Conservation (phyloP, 495 filamentous ascomycete species). For the Penicillium mononematosum region DNA sequence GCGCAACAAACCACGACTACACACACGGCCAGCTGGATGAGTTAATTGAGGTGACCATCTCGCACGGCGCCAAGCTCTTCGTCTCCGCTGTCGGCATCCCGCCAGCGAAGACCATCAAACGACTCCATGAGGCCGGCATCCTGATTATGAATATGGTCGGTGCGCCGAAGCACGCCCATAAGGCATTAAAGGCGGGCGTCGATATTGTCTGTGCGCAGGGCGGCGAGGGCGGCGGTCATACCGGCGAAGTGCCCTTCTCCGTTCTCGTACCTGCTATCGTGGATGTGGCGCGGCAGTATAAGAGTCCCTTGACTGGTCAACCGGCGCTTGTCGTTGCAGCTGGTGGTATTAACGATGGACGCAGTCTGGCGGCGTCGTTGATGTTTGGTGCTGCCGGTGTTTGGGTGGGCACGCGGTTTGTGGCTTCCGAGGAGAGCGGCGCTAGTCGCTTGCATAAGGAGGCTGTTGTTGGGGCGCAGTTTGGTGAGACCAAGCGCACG, state of each 20-base stretch:
- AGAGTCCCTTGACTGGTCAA: slow-evolving; percentile 52
- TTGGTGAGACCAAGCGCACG: slow-evolving; percentile 73
- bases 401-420: slow-evolving; percentile 85
- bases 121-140: slow-evolving; percentile 71
- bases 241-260: slow-evolving; percentile 70
- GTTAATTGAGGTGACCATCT: slow-evolving; percentile 75
- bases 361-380: slow-evolving; percentile 66
- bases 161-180: slow-evolving; percentile 79
- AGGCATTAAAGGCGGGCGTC: slow-evolving; percentile 75
- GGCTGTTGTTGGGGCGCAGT: slow-evolving; percentile 71
- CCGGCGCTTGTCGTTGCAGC: slow-evolving; percentile 71
- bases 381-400: slow-evolving; percentile 74
- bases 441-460: slow-evolving; percentile 77
- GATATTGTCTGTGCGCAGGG: slow-evolving; percentile 85
- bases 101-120: slow-evolving; percentile 62
- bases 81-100: slow-evolving; percentile 83
- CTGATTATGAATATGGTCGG: slow-evolving; percentile 97
- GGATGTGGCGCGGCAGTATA: slow-evolving; percentile 65
- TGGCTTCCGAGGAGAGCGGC: slow-evolving; percentile 73
- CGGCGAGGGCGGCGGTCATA: slow-evolving; percentile 77
- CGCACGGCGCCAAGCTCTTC: slow-evolving; percentile 75
- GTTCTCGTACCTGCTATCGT: slow-evolving; percentile 74
- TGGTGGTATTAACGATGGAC: slow-evolving; percentile 70
- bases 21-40: slow-evolving; percentile 80
- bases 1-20: slow-evolving; percentile 91